Base-by-base conservation (phyloP, 768 basidiomycete species). In the Naganishia friedmannii region DNA sequence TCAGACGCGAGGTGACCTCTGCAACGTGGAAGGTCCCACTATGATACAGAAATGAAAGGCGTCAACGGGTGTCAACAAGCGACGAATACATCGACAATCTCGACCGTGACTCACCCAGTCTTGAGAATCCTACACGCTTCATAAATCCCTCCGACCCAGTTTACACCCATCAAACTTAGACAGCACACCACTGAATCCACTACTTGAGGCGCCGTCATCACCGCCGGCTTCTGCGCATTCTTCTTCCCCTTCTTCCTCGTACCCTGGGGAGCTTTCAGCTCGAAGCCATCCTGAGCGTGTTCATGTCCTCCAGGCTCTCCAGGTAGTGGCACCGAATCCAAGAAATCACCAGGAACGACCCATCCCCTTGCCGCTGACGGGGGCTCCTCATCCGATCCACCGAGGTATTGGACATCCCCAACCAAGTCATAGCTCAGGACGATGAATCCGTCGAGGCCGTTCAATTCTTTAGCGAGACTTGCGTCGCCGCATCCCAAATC, bases 401-500 rank as follows among this genome's bases (percentile, higher is more conserved):
- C 70, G 6, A 69, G 42, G 21, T 54, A 66, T 29, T 57, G 34
- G 28, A 69, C 74, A 53, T 80, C 77, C 0, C 76, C 79, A 26
- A 82, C 80, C 23, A 82, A 76, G 65, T 82, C 81, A 69, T 78
- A 81, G 42, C 71, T 74, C 28, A 82, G 72, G 1, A 79, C 76
- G 39, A 77, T 70, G 71, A 77, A 81, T 31, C 89, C 89, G 77
- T 88, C 39, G 42, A 58, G 10, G 0, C 90, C 86, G 8, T 87
- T 82, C 39, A 99, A 85, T 2, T 86, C 84, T 48, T 86, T 87
- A 0, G 94, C 93, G 32, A 99, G 84, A 8, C 89, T 86, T 28
- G 93, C 96, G 78, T 97, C 94, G 29, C 96, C 96, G 74, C 93
- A 97, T 13, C 96, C 96, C 39, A 99, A 84, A 82, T 99, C 96